Conservation (phyloP, 1,139 yeast genomes). For the Magnusiomyces magnusii region DNA sequence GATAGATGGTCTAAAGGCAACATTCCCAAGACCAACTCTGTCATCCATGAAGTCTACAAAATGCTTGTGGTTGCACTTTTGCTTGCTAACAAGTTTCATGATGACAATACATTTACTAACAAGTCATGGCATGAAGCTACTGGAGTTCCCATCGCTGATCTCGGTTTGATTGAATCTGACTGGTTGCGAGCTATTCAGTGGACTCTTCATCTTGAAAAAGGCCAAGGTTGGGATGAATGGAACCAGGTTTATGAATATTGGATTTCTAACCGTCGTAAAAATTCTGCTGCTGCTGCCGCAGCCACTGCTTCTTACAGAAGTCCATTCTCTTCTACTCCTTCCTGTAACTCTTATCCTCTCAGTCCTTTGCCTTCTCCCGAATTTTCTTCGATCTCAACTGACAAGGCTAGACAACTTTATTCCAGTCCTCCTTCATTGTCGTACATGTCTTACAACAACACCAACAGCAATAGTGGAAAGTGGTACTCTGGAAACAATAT, state of each 20-base stretch:
- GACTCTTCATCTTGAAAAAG: conserved; percentile 28
- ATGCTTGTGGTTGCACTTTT: conserved; percentile 64
- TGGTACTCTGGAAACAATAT: conserved; percentile 11
- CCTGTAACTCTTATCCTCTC: conserved; percentile 10
- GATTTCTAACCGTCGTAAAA: conserved; percentile 17
- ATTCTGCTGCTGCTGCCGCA: not conserved
- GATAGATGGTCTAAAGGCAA: conserved; percentile 37
- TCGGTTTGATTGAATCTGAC: conserved; percentile 60
- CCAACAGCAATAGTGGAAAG: conserved; percentile 8
- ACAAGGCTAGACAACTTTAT: conserved; percentile 10
- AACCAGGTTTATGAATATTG: conserved; percentile 32
- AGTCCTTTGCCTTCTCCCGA: conserved; percentile 15
- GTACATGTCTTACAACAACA: conserved; percentile 12
- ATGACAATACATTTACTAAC: conserved; percentile 93
- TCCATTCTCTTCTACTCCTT: not conserved
- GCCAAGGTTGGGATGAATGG: conserved; percentile 36
- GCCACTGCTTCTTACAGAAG: conserved; percentile 6
- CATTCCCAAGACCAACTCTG: conserved; percentile 24
- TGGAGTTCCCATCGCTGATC: conserved; percentile 53
- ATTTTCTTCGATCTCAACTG: conserved; percentile 5
- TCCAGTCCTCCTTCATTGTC: conserved; percentile 13
- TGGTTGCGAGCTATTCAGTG: conserved; percentile 50
- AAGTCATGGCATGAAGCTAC: conserved; percentile 95
- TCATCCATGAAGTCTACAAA: conserved; percentile 39
- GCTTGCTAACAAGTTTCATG: conserved; percentile 88